phyloP scores from a whole-genome alignment of 2,329 filamentous ascomycete species.

The Epicoccum nigrum region DNA sequence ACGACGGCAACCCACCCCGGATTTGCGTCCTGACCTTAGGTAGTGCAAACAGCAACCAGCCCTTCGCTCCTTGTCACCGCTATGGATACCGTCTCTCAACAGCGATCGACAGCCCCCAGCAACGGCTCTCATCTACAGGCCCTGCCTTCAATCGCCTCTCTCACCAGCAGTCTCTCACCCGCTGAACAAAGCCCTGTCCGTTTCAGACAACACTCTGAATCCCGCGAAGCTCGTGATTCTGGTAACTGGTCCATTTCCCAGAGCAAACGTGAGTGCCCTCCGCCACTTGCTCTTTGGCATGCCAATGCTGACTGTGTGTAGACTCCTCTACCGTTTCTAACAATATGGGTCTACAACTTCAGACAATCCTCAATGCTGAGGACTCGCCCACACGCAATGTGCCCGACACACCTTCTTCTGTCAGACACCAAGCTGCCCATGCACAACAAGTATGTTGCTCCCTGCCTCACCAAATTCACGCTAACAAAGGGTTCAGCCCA shows the following conservation, averaged over 20 bases:
- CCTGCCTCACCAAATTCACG: slow-evolving; percentile 8
- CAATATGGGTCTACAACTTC: slow-evolving; percentile 57
- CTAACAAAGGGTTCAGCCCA: slow-evolving; percentile 37
- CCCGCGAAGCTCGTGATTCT: slow-evolving; percentile 62
- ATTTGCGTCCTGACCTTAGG: slow-evolving; percentile 13
- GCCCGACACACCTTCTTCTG: slow-evolving; percentile 53
- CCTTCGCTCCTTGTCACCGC: slow-evolving; percentile 14
- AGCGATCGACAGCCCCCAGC: slow-evolving; percentile 29
- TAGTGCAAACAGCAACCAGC: slow-evolving; percentile 15
- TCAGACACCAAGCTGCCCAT: slow-evolving; percentile 40
- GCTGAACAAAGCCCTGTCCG: slow-evolving; percentile 43
- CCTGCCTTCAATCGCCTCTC: slow-evolving; percentile 47
- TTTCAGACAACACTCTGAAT: slow-evolving; percentile 45
- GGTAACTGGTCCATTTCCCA: slow-evolving; percentile 66
- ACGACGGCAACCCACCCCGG: slow-evolving; percentile 17
- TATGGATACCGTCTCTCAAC: slow-evolving; percentile 42
- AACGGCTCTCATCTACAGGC: slow-evolving; percentile 43
- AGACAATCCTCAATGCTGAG: slow-evolving; percentile 56
- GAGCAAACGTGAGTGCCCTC: slow-evolving; percentile 57
- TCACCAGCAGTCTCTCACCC: slow-evolving; percentile 43
- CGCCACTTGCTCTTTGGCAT: slow-evolving; percentile 7
- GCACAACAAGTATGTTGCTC: slow-evolving; percentile 39
- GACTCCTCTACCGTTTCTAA: slow-evolving; percentile 53
- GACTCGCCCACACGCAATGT: slow-evolving; percentile 54
- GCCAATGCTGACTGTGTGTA: slow-evolving; percentile 25